Conservation (phyloP, 768 basidiomycete genomes). For the Pholiota microspora region DNA sequence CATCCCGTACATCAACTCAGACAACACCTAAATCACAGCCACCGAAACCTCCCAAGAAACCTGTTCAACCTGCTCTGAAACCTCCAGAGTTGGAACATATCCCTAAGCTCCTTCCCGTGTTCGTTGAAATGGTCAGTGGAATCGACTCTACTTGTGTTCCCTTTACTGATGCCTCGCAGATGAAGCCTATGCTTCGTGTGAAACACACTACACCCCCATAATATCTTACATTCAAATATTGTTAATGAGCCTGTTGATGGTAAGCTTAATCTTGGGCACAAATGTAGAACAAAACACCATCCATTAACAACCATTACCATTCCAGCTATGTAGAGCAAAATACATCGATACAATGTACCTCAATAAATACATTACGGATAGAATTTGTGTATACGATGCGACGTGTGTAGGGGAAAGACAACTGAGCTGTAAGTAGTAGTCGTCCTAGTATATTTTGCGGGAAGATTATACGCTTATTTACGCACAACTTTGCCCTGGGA, state of each 20-base stretch:
- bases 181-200: constrained; percentile 40
- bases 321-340: constrained; percentile 12
- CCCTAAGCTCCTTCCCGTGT: constrained; percentile 82
- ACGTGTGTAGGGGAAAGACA: background rate
- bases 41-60: constrained; percentile 36
- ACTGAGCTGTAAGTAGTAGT: background rate
- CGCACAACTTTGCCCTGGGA: constrained; percentile 62
- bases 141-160: background rate
- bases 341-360: constrained; percentile 14
- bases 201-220: constrained; percentile 8
- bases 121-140: constrained; percentile 82
- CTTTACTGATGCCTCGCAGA: constrained; percentile 25
- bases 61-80: constrained; percentile 41
- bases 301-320: constrained; percentile 10
- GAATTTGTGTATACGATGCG: constrained; percentile 4
- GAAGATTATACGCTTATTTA: constrained; percentile 32
- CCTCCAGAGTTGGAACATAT: constrained; percentile 79
- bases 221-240: too few relatives aligned
- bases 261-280: too few relatives aligned
- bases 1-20: background rate
- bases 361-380: constrained; percentile 20
- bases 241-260: too few relatives aligned
- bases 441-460: background rate
- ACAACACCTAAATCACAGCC: background rate
- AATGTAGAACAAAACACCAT: background rate